Base-by-base conservation (phyloP, 176 grass and related monocot species). In the Carex littledalei region DNA sequence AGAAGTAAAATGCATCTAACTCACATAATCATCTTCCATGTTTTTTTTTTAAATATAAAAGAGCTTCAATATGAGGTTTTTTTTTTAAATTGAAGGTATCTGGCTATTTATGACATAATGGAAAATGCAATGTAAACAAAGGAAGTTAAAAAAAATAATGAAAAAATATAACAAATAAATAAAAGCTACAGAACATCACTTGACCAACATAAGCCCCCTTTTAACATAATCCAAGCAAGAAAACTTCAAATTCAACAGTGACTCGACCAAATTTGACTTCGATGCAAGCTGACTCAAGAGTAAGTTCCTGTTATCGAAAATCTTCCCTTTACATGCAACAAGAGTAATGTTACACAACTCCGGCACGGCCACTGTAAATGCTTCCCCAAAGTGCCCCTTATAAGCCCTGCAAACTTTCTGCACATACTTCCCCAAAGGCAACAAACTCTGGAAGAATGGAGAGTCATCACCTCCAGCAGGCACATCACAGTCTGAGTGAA, bases 331-430 rank as follows among this genome's bases (percentile, higher is more conserved):
- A 91, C 93, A 90, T 31, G 93, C 89, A 6, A 95, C 91, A 81
- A 98, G 91, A 17, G 86, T 98, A 67, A 90, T 78, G 87, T 98
- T 98, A 89, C 89, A 95, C 67, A 98, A 90, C 89, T 88, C 92
- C 5, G 93, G 95, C 50, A 92, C 84, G 1, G 85, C 31, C 9
- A 78, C 34, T 0, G 75, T 88, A 89, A 92, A 95, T 60, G 91
- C 91, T 34, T 91, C 16, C 55, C 91, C 95, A 72, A 98, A 92
- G 29, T 93, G 91, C 86, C 86, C 60, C 89, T 92, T 92, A 80
- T 98, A 98, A 12, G 92, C 88, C 65, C 75, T 62, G 86, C 89
- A 92, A 82, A 98, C 87, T 8, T 85, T 81, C 34, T 81, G 89
- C 47, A 93, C 86, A 26, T 87, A 89, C 64, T 64, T 86, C 43